A percentile compares a stretch with the other conserved stretches of the same genome.
These are phyloP conservation scores for Fusarium beomiforme DNA, from an alignment of 2,329 filamentous ascomycete species.

Conservation along the genomic window DNA sequence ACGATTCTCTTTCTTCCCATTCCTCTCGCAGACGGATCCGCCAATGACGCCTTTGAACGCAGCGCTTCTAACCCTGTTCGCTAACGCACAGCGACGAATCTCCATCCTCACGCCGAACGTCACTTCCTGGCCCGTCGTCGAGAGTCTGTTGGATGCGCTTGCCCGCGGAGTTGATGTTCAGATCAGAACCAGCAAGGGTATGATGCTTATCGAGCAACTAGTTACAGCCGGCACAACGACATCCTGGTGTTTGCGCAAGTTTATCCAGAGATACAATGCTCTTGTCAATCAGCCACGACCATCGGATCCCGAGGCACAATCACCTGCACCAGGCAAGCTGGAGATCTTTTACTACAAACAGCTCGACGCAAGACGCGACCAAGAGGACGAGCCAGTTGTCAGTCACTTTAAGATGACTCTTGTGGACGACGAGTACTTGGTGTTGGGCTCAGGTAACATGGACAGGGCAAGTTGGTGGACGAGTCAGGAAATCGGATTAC, in stretches of 20 bases:
- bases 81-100: slow-evolving; percentile 66
- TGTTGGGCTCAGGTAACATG: slow-evolving; percentile 85
- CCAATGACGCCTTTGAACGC: slow-evolving; percentile 75
- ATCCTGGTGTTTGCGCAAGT: slow-evolving; percentile 66
- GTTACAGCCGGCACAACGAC: slow-evolving; percentile 82
- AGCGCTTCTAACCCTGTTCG: slow-evolving; percentile 69
- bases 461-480: slow-evolving; percentile 89
- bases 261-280: slow-evolving; percentile 65
- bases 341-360: slow-evolving; percentile 68
- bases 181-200: slow-evolving; percentile 72
- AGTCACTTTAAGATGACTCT: slow-evolving; percentile 82
- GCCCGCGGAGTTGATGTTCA: slow-evolving; percentile 73
- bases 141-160: slow-evolving; percentile 69
- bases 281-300: slow-evolving; percentile 31
- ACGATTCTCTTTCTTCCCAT: slow-evolving; percentile 68
- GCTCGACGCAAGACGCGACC: slow-evolving; percentile 43
- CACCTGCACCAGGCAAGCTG: slow-evolving; percentile 58
- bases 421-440: slow-evolving; percentile 72
- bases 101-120: slow-evolving; percentile 82
- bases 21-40: slow-evolving; percentile 58
- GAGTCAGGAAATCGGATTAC: slow-evolving; percentile 81
- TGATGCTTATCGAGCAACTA: slow-evolving; percentile 86
- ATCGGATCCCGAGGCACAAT: slow-evolving; percentile 55
- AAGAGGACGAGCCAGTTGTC: slow-evolving; percentile 70
- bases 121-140: slow-evolving; percentile 72